A percentile compares a stretch with the other conserved stretches of the same genome.
phyloP scores from a whole-genome alignment of 495 filamentous ascomycete genomes.

The Rostrohypoxylon terebratum region DNA sequence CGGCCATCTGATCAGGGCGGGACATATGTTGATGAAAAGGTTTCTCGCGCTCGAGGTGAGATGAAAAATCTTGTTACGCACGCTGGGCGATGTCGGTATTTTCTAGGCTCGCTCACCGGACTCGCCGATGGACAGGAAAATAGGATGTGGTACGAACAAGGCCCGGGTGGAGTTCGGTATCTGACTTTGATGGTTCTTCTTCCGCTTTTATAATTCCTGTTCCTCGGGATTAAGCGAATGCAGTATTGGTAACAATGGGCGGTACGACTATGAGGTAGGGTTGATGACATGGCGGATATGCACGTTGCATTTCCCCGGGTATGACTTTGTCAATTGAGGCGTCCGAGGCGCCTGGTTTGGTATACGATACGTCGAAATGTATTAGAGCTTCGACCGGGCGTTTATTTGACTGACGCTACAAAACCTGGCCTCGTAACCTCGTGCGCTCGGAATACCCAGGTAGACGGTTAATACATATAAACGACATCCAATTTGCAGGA shows the following conservation, averaged over 20 bases:
- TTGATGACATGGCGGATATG: neutral
- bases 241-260: slow-evolving; percentile 27
- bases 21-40: neutral
- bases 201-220: neutral
- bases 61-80: neutral
- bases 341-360: slow-evolving; percentile 15
- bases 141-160: neutral
- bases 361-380: slow-evolving; percentile 22
- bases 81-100: neutral
- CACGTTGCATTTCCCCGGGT: slow-evolving; percentile 5
- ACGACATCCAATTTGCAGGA: neutral
- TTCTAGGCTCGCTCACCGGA: neutral
- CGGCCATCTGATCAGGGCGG: neutral
- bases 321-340: slow-evolving; percentile 12
- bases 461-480: neutral
- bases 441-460: neutral
- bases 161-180: neutral
- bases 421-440: neutral
- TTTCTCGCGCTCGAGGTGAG: neutral
- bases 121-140: neutral
- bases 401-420: neutral
- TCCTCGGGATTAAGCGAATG: slow-evolving; percentile 9
- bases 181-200: slow-evolving; percentile 14
- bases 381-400: neutral
- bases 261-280: slow-evolving; percentile 19